Evolutionary conservation across 2,329 filamentous ascomycete species (phyloP).

Genomic region (Parafenestella ontariensis): DNA sequence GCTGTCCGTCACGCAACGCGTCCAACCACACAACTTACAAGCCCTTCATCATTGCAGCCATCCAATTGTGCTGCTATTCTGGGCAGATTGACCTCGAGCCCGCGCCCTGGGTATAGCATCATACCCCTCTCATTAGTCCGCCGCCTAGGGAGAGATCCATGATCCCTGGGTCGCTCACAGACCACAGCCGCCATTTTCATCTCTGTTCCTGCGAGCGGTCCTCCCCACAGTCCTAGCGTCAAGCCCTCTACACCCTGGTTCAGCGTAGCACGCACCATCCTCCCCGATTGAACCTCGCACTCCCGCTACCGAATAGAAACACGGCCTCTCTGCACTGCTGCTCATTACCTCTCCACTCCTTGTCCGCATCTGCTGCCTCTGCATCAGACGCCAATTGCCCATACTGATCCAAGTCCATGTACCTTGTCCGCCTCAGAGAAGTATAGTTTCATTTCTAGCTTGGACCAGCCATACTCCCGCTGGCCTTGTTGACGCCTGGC

Average conservation of each 20-base stretch:
- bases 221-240: constrained; percentile 40
- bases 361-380: constrained; percentile 35
- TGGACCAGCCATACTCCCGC: constrained; percentile 29
- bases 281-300: constrained; percentile 33
- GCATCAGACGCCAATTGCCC: constrained; percentile 35
- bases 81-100: constrained; percentile 21
- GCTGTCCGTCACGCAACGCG: constrained; percentile 15
- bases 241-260: constrained; percentile 31
- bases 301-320: constrained; percentile 39
- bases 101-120: constrained; percentile 22
- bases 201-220: constrained; percentile 33
- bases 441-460: constrained; percentile 32
- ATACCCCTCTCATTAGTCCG: constrained; percentile 31
- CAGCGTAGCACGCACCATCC: constrained; percentile 31
- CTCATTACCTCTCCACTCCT: constrained; percentile 26
- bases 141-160: constrained; percentile 14
- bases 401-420: constrained; percentile 34
- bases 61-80: constrained; percentile 21
- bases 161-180: constrained; percentile 35
- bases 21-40: constrained; percentile 9
- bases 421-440: constrained; percentile 22
- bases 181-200: constrained; percentile 38
- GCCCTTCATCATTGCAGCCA: neutral
- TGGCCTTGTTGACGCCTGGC: constrained; percentile 24
- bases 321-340: constrained; percentile 35